These are phyloP conservation scores for Candida andamanensis DNA, from an alignment of 805 yeast species.

Conservation along the genomic window DNA sequence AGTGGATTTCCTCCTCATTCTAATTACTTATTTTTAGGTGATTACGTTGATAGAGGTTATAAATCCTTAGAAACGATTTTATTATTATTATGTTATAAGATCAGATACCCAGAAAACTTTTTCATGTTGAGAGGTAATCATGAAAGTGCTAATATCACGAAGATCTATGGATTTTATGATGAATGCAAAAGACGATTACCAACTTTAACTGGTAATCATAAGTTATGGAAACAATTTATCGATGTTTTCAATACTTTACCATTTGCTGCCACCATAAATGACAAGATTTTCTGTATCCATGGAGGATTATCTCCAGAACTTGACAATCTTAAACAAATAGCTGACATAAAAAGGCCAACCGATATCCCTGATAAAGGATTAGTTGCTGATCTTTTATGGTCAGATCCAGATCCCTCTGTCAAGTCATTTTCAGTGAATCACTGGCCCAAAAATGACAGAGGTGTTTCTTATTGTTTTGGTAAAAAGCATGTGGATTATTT, in stretches of 20 bases:
- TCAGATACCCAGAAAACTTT: constrained; percentile 56
- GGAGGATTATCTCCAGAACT: constrained; percentile 77
- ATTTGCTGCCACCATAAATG: constrained; percentile 57
- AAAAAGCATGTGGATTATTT: constrained; percentile 69
- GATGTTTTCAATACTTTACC: constrained; percentile 58
- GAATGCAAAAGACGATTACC: constrained; percentile 53
- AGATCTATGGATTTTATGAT: constrained; percentile 57
- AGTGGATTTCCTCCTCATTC: constrained; percentile 58
- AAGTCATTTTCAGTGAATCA: constrained; percentile 35
- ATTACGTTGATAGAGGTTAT: constrained; percentile 56
- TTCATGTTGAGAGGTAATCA: constrained; percentile 58
- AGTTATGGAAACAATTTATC: constrained; percentile 47
- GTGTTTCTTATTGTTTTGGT: constrained; percentile 76
- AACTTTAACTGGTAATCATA: constrained; percentile 23
- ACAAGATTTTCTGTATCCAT: constrained; percentile 54
- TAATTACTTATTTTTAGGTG: constrained; percentile 53
- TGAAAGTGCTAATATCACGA: constrained; percentile 54
- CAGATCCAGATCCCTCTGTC: constrained; percentile 58
- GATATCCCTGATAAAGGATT: constrained; percentile 80
- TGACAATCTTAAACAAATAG: constrained; percentile 60
- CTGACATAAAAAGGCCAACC: constrained; percentile 70
- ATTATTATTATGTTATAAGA: constrained; percentile 47
- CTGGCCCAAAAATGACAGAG: constrained; percentile 82
- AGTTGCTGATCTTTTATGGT: constrained; percentile 75
- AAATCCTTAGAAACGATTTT: constrained; percentile 53